Conservation (phyloP, 352 stramenopile genomes). For the Albugo laibachii region DNA sequence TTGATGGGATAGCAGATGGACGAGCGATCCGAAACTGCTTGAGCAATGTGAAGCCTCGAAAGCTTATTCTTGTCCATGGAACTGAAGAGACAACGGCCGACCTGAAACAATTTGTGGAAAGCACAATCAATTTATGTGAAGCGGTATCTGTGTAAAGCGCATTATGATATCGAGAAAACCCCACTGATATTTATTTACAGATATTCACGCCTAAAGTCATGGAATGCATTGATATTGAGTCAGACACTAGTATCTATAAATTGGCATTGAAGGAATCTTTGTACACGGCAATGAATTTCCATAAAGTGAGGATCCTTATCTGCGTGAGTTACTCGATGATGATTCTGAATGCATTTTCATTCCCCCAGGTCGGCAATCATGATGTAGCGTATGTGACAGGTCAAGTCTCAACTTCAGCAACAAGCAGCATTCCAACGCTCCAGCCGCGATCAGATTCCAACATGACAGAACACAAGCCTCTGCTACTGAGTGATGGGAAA, state of each 20-base stretch:
- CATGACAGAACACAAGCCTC: conserved; percentile 42
- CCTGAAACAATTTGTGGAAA: conserved; percentile 69
- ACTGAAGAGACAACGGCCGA: conserved; percentile 61
- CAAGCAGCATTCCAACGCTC: conserved; percentile 48
- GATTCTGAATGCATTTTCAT: background rate
- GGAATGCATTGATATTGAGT: conserved; percentile 82
- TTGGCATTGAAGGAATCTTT: conserved; percentile 70
- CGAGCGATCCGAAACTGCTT: conserved; percentile 76
- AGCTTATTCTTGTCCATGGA: conserved; percentile 74
- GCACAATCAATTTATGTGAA: conserved; percentile 65
- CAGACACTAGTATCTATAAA: conserved; percentile 81
- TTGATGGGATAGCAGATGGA: conserved; percentile 65
- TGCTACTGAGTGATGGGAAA: conserved; percentile 75
- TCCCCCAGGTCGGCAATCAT: conserved; percentile 43
- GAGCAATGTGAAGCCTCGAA: conserved; percentile 76
- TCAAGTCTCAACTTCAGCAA: conserved; percentile 39
- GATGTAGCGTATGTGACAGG: conserved; percentile 77
- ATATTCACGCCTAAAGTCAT: conserved; percentile 72
- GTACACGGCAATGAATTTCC: conserved; percentile 66
- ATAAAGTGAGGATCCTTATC: conserved; percentile 26
- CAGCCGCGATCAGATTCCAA: conserved; percentile 20
- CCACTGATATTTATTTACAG: background rate
- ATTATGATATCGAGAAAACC: background rate
- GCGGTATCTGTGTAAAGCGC: conserved; percentile 8
- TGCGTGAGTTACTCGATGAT: background rate